Conservation (phyloP, 305 asterid genomes). For the Fraxinus angustifolia region DNA sequence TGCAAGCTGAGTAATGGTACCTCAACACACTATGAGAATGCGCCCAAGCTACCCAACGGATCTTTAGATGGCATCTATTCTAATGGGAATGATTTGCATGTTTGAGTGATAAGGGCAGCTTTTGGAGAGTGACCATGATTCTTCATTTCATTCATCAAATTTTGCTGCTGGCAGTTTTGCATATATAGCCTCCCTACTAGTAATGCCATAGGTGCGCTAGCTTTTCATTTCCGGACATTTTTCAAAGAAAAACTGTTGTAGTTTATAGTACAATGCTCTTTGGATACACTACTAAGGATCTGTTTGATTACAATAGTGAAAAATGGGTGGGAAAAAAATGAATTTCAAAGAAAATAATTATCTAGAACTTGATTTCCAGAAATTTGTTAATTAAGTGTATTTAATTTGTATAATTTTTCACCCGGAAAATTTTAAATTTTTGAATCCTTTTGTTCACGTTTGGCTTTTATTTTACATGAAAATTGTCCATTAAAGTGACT, state of each 20-base stretch:
- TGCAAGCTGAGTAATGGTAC: conserved; percentile 14
- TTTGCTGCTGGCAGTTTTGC: conserved; percentile 29
- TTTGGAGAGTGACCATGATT: not conserved
- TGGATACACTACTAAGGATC: not conserved
- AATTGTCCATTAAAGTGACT: no score
- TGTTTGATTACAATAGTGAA: no score
- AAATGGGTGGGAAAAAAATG: no score
- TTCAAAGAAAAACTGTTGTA: conserved; percentile 42
- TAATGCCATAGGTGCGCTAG: conserved; percentile 32
- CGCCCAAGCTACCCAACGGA: conserved; percentile 24
- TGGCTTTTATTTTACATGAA: no score
- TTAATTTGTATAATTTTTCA: no score
- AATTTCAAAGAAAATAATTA: no score
- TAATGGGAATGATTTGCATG: conserved; percentile 38
- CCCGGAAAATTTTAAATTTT: no score
- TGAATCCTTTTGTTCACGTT: no score
- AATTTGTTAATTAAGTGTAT: no score
- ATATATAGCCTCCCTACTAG: conserved; percentile 25
- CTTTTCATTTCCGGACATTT: conserved; percentile 49
- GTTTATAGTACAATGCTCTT: conserved; percentile 32
- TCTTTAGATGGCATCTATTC: conserved; percentile 28
- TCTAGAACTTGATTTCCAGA: no score
- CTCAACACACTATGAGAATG: conserved; percentile 9
- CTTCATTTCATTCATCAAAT: conserved; percentile 19
- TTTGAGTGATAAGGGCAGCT: conserved; percentile 8